Evolutionary conservation across 2,329 filamentous ascomycete species (phyloP).

Genomic region (Sphaerulina vaccinii): DNA sequence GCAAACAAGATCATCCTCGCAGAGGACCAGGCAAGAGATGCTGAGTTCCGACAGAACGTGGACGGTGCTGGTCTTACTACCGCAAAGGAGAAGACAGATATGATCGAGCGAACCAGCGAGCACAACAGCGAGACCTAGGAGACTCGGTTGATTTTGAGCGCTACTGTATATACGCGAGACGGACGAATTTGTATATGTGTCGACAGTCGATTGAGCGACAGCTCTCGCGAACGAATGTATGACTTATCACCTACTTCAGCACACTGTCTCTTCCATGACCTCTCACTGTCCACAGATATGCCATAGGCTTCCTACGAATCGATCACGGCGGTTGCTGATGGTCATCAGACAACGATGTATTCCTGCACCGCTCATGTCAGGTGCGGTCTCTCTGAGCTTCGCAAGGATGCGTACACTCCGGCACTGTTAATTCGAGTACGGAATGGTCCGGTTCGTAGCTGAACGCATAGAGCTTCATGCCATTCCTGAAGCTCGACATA

Average conservation of each 20-base stretch:
- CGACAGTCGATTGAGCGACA: conserved; percentile 16
- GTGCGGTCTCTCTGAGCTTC: too few species aligned
- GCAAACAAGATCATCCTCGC: conserved; percentile 43
- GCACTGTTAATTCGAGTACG: too few species aligned
- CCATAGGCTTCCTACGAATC: too few species aligned
- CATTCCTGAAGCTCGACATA: too few species aligned
- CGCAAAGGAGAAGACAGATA: conserved; percentile 40
- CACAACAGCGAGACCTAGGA: conserved; percentile 17
- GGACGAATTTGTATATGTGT: conserved; percentile 1
- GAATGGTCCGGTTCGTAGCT: too few species aligned
- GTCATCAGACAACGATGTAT: too few species aligned
- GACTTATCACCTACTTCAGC: neutral
- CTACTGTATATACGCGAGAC: neutral
- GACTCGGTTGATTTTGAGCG: neutral
- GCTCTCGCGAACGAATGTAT: conserved; percentile 18
- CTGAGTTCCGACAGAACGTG: conserved; percentile 45
- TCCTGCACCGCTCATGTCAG: too few species aligned
- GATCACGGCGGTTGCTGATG: too few species aligned
- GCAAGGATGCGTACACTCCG: too few species aligned
- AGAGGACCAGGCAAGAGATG: conserved; percentile 41
- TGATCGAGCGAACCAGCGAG: conserved; percentile 32
- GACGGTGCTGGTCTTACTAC: conserved; percentile 37
- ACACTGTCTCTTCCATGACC: too few species aligned
- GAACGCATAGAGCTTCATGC: too few species aligned
- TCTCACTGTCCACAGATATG: neutral